Percentiles rank a stretch among this genome's conserved stretches.
Evolutionary conservation across 257 asterid genomes (phyloP).

Genomic region (Solanum virginianum): DNA sequence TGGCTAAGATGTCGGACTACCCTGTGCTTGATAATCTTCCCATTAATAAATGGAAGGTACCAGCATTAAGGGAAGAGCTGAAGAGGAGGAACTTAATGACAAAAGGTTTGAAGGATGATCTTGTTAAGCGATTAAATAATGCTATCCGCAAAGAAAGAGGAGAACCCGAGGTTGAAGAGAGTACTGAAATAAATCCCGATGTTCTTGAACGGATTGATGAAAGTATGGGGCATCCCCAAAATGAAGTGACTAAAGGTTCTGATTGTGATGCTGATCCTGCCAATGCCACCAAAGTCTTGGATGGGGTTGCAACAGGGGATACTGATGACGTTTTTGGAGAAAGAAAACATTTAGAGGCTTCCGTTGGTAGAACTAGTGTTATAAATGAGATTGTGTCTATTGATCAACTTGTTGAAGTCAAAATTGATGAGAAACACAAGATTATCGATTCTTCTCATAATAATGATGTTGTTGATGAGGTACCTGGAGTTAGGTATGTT

Average conservation of each 20-base stretch:
- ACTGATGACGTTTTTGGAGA: neutral
- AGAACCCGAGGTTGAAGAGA: neutral
- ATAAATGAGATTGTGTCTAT: neutral
- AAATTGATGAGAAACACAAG: neutral
- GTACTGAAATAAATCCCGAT: neutral
- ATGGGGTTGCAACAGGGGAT: neutral
- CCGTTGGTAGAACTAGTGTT: neutral
- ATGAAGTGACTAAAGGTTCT: neutral
- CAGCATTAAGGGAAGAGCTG: slow-evolving; percentile 26
- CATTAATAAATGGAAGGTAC: slow-evolving; percentile 29
- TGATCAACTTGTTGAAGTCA: neutral
- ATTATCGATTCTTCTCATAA: neutral
- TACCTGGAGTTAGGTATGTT: neutral
- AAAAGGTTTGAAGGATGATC: slow-evolving; percentile 27
- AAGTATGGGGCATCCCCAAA: neutral
- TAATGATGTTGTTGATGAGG: neutral
- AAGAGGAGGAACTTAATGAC: slow-evolving; percentile 14
- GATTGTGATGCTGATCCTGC: neutral
- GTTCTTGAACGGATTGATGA: neutral
- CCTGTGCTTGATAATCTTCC: slow-evolving; percentile 20
- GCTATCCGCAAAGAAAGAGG: slow-evolving; percentile 10
- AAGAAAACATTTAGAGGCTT: neutral
- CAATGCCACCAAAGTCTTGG: neutral
- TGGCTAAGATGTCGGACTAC: neutral
- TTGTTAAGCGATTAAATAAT: slow-evolving; percentile 19